A percentile compares a stretch with the other conserved stretches of the same genome.
These are phyloP conservation scores for Penicillium sumatraense DNA, from an alignment of 2,329 filamentous ascomycete species.

Conservation along the genomic window DNA sequence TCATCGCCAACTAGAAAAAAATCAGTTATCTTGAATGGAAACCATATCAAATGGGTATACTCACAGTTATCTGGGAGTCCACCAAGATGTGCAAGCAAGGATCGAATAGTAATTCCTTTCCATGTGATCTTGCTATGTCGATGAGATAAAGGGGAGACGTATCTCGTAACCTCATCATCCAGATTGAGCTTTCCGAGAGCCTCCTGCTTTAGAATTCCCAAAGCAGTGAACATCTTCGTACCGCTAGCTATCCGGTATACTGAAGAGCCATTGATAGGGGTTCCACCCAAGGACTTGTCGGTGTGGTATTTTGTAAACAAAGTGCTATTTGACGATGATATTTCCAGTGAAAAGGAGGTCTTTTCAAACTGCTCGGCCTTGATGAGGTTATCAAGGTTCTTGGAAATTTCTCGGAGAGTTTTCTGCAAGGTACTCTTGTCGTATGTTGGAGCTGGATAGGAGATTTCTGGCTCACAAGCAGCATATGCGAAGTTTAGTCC, in stretches of 20 bases:
- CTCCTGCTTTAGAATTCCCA: slow-evolving; percentile 32
- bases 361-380: not conserved
- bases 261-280: not conserved
- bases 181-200: slow-evolving; percentile 29
- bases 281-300: slow-evolving; percentile 6
- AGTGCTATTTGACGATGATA: slow-evolving; percentile 1
- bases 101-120: slow-evolving; percentile 31
- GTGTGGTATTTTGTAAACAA: slow-evolving; percentile 5
- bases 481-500: not conserved
- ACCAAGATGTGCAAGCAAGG: slow-evolving; percentile 30
- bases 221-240: slow-evolving; percentile 32
- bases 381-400: not conserved
- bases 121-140: slow-evolving; percentile 22
- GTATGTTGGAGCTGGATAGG: slow-evolving; percentile 1
- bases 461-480: slow-evolving; percentile 6
- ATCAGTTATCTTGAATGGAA: not conserved
- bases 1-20: not conserved
- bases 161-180: slow-evolving; percentile 29
- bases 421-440: not conserved
- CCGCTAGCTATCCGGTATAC: slow-evolving; percentile 33
- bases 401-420: not conserved
- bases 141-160: slow-evolving; percentile 18
- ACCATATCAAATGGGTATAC: not conserved
- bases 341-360: slow-evolving; percentile 7
- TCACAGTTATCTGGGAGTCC: slow-evolving; percentile 33